phyloP scores from a whole-genome alignment of 2,329 filamentous ascomycete genomes.

The Endoconidiophora polonica region DNA sequence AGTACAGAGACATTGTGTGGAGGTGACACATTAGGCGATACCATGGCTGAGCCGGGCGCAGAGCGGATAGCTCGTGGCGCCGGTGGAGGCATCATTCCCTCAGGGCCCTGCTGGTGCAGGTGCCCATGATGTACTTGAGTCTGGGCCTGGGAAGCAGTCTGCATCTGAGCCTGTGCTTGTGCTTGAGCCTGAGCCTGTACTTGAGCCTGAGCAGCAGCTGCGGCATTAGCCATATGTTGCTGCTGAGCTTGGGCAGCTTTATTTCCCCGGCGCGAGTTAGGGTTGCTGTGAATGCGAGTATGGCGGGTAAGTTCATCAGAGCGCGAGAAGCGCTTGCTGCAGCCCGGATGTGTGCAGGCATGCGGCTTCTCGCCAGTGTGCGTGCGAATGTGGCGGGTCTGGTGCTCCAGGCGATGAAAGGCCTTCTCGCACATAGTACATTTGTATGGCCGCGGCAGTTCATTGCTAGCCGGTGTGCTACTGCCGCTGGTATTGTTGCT shows the following conservation, averaged over 20 bases:
- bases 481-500: not conserved
- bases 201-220: slow-evolving; percentile 28
- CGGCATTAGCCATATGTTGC: slow-evolving; percentile 40
- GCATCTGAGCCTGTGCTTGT: slow-evolving; percentile 57
- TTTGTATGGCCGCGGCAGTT: slow-evolving; percentile 93
- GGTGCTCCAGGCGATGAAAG: slow-evolving; percentile 94
- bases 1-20: slow-evolving; percentile 74
- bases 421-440: slow-evolving; percentile 96
- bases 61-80: slow-evolving; percentile 70
- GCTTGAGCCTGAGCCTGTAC: slow-evolving; percentile 90
- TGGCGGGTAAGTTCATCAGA: slow-evolving; percentile 94
- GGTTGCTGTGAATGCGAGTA: slow-evolving; percentile 97
- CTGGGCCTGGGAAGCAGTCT: no score
- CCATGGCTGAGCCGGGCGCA: slow-evolving; percentile 69
- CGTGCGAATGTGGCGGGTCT: slow-evolving; percentile 79
- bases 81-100: slow-evolving; percentile 58
- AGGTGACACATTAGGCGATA: slow-evolving; percentile 89
- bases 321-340: slow-evolving; percentile 91
- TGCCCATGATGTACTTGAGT: slow-evolving; percentile 23
- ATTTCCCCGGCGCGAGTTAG: slow-evolving; percentile 85
- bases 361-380: slow-evolving; percentile 98
- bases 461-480: slow-evolving; percentile 24
- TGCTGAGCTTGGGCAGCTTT: slow-evolving; percentile 55
- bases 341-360: slow-evolving; percentile 85
- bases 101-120: slow-evolving; percentile 20